phyloP scores from a whole-genome alignment of 495 filamentous ascomycete genomes.

The Talaromyces ruber region DNA sequence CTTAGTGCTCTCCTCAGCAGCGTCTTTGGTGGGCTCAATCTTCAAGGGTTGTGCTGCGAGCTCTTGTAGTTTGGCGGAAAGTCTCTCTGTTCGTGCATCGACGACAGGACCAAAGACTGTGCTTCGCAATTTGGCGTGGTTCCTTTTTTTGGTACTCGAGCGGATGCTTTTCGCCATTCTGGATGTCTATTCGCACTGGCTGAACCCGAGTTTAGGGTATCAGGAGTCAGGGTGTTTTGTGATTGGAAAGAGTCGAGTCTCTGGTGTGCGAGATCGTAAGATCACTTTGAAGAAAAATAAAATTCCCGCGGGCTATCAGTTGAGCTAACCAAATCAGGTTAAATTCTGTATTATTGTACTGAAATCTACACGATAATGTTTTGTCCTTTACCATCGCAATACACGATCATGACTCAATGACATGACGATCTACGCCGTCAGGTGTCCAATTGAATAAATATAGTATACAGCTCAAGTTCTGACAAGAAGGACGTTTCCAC shows the following conservation, averaged over 20 bases:
- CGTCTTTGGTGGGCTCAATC: background rate
- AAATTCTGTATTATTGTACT: background rate
- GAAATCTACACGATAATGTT: background rate
- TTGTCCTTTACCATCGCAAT: background rate
- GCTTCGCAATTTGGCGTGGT: slow-evolving; percentile 65
- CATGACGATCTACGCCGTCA: too few species aligned
- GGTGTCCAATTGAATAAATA: background rate
- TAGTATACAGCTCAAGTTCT: background rate
- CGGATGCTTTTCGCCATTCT: slow-evolving; percentile 77
- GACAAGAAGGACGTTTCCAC: background rate
- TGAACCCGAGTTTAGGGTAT: background rate
- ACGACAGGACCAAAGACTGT: slow-evolving; percentile 75
- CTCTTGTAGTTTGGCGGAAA: slow-evolving; percentile 73
- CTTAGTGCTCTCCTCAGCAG: background rate
- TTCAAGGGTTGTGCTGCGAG: slow-evolving; percentile 60
- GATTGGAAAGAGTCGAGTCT: background rate
- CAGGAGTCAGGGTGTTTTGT: background rate
- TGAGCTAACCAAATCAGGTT: background rate
- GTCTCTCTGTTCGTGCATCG: slow-evolving; percentile 62
- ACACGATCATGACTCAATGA: background rate
- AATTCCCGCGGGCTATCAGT: background rate
- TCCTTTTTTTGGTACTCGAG: slow-evolving; percentile 65
- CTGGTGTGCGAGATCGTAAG: background rate
- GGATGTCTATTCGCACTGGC: background rate
- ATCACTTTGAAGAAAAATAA: background rate